Conservation (phyloP, 78 protist species). For the Dictyostelium citrinum region DNA sequence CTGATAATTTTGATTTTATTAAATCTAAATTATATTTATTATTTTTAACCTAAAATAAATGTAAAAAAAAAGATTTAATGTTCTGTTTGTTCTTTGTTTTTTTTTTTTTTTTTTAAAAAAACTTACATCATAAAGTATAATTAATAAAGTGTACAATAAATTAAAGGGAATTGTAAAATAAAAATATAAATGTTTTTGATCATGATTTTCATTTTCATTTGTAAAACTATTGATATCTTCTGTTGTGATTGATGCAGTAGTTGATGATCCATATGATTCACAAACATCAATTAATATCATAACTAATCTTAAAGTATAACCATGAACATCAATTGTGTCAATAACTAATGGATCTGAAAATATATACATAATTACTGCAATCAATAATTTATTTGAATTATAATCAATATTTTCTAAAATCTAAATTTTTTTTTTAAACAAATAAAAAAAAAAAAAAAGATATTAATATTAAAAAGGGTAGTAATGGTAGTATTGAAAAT, state of each 20-base stretch:
- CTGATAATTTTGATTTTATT: constrained; percentile 3
- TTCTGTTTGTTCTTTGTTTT: too few relatives aligned
- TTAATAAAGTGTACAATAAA: constrained; percentile 12
- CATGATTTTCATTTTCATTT: neutral
- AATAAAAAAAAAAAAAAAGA: neutral
- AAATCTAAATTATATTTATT: constrained; percentile 57
- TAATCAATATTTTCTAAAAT: constrained; percentile 20
- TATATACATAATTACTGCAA: neutral
- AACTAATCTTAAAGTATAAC: constrained; percentile 19
- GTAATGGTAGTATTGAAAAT: too few relatives aligned
- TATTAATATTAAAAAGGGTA: too few relatives aligned
- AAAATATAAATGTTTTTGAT: constrained; percentile 16
- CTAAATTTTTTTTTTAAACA: neutral
- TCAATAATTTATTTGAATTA: neutral
- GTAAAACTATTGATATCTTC: neutral
- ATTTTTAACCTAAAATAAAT: constrained; percentile 16
- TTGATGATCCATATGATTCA: neutral
- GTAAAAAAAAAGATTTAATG: neutral
- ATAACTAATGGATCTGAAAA: constrained; percentile 46
- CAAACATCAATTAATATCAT: constrained; percentile 9
- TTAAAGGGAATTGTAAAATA: constrained; percentile 47
- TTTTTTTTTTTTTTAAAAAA: neutral
- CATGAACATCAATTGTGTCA: constrained; percentile 60
- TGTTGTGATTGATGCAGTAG: neutral
- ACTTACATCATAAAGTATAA: constrained; percentile 44